Conservation (phyloP, 78 protist genomes). For the Bodo saltans region DNA sequence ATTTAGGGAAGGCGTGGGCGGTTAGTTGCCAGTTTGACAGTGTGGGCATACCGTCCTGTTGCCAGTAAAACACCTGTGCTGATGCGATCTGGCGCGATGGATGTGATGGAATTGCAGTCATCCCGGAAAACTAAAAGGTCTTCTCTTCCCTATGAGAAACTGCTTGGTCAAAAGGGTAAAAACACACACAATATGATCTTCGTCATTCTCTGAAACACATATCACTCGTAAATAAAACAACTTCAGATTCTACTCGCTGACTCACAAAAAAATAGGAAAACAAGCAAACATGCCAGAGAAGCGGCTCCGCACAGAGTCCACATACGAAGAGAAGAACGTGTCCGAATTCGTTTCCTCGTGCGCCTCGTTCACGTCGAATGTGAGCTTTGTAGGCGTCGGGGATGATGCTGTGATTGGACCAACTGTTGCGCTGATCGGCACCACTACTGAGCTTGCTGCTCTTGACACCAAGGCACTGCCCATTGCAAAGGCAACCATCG, state of each 20-base stretch:
- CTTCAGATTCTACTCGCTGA: background rate
- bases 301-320: background rate
- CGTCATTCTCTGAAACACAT: too few species aligned
- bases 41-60: too few species aligned
- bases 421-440: background rate
- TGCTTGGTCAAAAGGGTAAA: too few species aligned
- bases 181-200: too few species aligned
- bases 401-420: background rate
- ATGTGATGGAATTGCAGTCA: too few species aligned
- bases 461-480: background rate
- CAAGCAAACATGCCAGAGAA: background rate
- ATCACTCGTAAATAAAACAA: too few species aligned
- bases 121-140: too few species aligned
- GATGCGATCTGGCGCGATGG: too few species aligned
- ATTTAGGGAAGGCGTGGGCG: too few species aligned
- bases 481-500: background rate
- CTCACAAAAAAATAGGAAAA: conserved; percentile 2
- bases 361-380: background rate
- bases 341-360: background rate
- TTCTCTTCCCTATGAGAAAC: too few species aligned
- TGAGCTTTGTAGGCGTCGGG: background rate
- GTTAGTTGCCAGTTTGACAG: too few species aligned
- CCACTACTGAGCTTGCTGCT: background rate
- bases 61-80: too few species aligned
- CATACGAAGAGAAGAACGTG: background rate